Evolutionary conservation across 2,329 filamentous ascomycete species (phyloP).

Genomic region (Coniochaeta prunicola): DNA sequence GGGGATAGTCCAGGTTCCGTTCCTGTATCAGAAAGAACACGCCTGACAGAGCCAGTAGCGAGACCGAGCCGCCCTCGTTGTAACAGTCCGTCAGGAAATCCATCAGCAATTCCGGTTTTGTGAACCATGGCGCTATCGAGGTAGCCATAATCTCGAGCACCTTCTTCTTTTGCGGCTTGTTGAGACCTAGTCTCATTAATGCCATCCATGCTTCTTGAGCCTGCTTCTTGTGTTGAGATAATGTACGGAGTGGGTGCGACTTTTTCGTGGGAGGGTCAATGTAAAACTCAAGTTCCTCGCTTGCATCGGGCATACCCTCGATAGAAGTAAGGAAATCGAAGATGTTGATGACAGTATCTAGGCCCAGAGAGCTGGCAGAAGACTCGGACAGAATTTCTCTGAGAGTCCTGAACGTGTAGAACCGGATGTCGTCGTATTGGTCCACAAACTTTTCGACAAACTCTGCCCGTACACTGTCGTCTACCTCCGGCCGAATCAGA

Average conservation of each 20-base stretch:
- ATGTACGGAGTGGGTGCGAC: conserved; percentile 57
- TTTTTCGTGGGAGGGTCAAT: conserved; percentile 55
- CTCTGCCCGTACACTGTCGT: conserved; percentile 56
- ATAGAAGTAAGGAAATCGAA: conserved; percentile 59
- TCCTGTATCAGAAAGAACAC: conserved; percentile 92
- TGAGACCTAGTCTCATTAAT: conserved; percentile 60
- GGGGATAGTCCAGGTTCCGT: conserved; percentile 91
- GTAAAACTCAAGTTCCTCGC: conserved; percentile 64
- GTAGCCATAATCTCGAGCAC: conserved; percentile 69
- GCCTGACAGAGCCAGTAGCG: conserved; percentile 81
- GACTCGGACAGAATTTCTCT: conserved; percentile 42
- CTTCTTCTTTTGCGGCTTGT: conserved; percentile 68
- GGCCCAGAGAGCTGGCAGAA: conserved; percentile 13
- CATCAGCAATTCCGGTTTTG: conserved; percentile 79
- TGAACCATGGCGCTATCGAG: conserved; percentile 83
- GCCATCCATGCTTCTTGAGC: conserved; percentile 85
- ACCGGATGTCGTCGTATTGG: conserved; percentile 77
- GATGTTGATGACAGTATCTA: conserved; percentile 44
- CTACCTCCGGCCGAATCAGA: conserved; percentile 51
- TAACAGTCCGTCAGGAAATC: conserved; percentile 97
- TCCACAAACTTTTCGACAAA: conserved; percentile 75
- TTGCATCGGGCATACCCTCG: conserved; percentile 61
- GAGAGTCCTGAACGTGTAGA: conserved; percentile 70
- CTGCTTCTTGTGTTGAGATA: conserved; percentile 66
- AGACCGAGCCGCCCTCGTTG: conserved; percentile 76